Evolutionary conservation across 2,329 filamentous ascomycete species (phyloP).

Genomic region (Fusarium compactum): DNA sequence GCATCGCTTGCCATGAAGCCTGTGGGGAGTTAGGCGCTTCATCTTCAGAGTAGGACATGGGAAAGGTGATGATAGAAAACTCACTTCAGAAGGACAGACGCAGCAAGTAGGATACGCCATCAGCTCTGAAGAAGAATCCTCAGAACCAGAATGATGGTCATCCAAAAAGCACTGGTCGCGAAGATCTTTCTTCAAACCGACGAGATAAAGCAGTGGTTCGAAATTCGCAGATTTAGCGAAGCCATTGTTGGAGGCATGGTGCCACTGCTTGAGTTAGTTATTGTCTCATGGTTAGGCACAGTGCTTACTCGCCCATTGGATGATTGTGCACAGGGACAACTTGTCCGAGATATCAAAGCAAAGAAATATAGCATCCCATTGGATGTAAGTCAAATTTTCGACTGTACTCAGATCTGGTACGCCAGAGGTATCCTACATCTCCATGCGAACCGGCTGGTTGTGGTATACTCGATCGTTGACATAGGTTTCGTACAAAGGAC

Average conservation of each 20-base stretch:
- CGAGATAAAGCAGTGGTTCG: conserved; percentile 48
- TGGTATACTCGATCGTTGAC: conserved; percentile 45
- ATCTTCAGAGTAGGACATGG: neutral
- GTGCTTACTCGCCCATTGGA: conserved; percentile 51
- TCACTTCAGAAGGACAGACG: conserved; percentile 49
- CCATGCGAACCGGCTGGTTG: conserved; percentile 47
- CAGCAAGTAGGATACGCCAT: conserved; percentile 48
- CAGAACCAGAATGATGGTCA: conserved; percentile 31
- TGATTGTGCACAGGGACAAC: conserved; percentile 50
- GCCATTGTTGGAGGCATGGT: conserved; percentile 45
- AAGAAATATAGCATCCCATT: conserved; percentile 55
- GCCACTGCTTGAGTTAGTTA: conserved; percentile 46
- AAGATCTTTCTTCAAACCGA: conserved; percentile 54
- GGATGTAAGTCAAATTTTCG: conserved; percentile 51
- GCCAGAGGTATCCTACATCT: conserved; percentile 58
- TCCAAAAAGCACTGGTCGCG: conserved; percentile 44
- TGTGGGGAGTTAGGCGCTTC: conserved; percentile 25
- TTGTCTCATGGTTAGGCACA: rapidly evolving
- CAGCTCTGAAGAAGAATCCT: conserved; percentile 14
- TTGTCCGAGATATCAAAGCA: conserved; percentile 56
- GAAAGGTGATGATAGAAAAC: neutral
- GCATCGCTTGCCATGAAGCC: conserved; percentile 51
- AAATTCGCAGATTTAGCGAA: conserved; percentile 40
- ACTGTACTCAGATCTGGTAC: conserved; percentile 53
- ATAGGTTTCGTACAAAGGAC: conserved; percentile 54